A percentile compares a stretch with the other conserved stretches of the same genome.
Conservation (phyloP, 257 asterid species). For the Knoxia roxburghii region DNA sequence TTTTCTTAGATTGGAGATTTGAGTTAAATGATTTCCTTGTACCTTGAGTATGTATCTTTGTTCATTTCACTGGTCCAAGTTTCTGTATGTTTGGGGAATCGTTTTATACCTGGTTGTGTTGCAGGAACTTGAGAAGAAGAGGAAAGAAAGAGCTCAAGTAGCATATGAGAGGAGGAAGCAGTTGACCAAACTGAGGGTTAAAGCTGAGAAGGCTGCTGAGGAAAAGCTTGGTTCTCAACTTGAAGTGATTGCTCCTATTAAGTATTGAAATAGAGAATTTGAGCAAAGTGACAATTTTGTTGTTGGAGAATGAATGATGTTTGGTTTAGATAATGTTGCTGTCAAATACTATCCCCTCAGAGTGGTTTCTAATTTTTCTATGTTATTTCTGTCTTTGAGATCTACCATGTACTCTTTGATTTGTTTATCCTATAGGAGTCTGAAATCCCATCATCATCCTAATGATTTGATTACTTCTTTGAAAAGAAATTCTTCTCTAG, state of each 20-base stretch:
- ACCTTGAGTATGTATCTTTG: not conserved
- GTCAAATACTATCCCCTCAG: conserved; percentile 10
- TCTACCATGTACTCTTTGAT: not conserved
- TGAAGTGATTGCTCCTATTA: conserved; percentile 55
- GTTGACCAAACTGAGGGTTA: conserved; percentile 52
- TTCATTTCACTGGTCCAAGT: not conserved
- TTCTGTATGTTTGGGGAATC: too few relatives aligned
- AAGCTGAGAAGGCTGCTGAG: conserved; percentile 74
- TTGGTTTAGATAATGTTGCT: conserved; percentile 13
- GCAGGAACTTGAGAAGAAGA: conserved; percentile 88
- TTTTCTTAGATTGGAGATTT: not conserved
- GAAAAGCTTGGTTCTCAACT: conserved; percentile 84
- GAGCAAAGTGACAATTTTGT: conserved; percentile 19
- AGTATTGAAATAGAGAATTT: conserved; percentile 40
- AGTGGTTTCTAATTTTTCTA: conserved; percentile 9
- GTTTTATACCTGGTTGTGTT: not conserved
- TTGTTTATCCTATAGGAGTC: not conserved
- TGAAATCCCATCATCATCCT: too few relatives aligned
- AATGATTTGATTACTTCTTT: too few relatives aligned
- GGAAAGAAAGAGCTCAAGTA: conserved; percentile 78
- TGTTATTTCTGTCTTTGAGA: not conserved
- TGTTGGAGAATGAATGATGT: conserved; percentile 26
- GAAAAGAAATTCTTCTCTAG: too few relatives aligned
- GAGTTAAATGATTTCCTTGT: not conserved
- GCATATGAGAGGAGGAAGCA: conserved; percentile 81